Evolutionary conservation across 495 filamentous ascomycete genomes (phyloP).

Genomic region (Aspergillus baeticus): DNA sequence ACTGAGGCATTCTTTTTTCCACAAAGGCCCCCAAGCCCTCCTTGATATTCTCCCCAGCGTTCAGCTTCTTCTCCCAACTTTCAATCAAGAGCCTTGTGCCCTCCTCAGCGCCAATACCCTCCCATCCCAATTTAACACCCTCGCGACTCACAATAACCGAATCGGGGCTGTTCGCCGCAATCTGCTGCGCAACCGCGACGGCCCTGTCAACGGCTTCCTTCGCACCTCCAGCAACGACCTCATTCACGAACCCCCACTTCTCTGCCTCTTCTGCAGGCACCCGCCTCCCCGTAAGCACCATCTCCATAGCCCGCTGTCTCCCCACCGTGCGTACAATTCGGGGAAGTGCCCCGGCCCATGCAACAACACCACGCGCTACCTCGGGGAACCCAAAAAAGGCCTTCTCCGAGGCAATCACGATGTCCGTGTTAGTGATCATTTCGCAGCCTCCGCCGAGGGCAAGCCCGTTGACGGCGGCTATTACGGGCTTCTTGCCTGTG

Average conservation of each 20-base stretch:
- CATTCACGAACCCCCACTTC: conserved; percentile 71
- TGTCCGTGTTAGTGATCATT: conserved; percentile 70
- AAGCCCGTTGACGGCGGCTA: conserved; percentile 72
- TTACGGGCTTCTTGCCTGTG: conserved; percentile 57
- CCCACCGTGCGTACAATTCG: conserved; percentile 67
- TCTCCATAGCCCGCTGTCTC: conserved; percentile 69
- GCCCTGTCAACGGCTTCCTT: conserved; percentile 49
- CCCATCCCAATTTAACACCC: conserved; percentile 71
- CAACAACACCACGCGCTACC: conserved; percentile 68
- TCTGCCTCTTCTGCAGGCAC: conserved; percentile 58
- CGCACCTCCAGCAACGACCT: conserved; percentile 53
- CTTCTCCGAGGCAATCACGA: conserved; percentile 57
- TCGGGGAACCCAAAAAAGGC: conserved; percentile 68
- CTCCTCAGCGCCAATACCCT: conserved; percentile 64
- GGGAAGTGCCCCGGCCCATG: conserved; percentile 70
- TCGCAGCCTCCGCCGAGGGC: conserved; percentile 76
- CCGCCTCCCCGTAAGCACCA: conserved; percentile 65
- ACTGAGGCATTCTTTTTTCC: conserved; percentile 74
- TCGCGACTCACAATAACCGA: conserved; percentile 67
- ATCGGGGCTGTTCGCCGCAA: conserved; percentile 66
- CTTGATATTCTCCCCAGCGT: conserved; percentile 72
- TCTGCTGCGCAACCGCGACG: conserved; percentile 45
- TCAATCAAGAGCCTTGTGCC: conserved; percentile 57
- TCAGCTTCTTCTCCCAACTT: conserved; percentile 59
- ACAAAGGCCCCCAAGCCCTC: conserved; percentile 81